Evolutionary conservation across 108 stramenopile genomes (phyloP), one percentile per base, ranked within the genome.

Genomic region (Discostella stelligeroides): DNA sequence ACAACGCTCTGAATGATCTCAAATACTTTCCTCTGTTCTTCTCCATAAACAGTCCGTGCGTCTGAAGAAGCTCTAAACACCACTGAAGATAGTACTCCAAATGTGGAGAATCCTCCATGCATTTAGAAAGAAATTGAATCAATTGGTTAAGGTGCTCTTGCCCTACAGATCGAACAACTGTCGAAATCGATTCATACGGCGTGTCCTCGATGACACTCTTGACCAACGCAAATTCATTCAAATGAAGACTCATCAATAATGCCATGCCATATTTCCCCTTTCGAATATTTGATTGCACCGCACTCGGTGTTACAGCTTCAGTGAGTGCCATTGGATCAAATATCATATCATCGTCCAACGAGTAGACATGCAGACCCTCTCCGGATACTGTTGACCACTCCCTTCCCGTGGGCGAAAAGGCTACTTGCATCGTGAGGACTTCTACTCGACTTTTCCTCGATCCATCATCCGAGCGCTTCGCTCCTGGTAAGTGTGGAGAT

Each of bases 311-410:
- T 1, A 94, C 82, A 9, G 73, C 88, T 75, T 96, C 92, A 3
- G 90, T 91, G 41, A 96, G 76, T 9, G 91, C 88, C 39, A 96
- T 86, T 4, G 95, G 95, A 80, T 96, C 95, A 71, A 96, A 96
- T 23, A 92, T 86, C 89, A 93, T 89, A 67, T 96, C 95, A 47
- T 94, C 95, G 59, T 96, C 95, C 29, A 96, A 76, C 13, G 91
- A 92, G 68, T 96, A 96, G 10, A 96, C 91, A 56, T 93, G 91
- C 5, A 96, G 63, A 7, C 95, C 95, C 86, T 96, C 95, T 29
- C 82, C 86, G 9, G 95, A 93, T 18, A 96, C 91, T 24, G 90
- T 76, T 7, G 91, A 88, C 92, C 92, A 96, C 64, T 96, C 95
- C 50, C 92, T 67, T 5, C 95, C 95, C 9, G 92, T 94, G 4